These are phyloP conservation scores for Talaromyces verruculosus DNA, from an alignment of 2,329 filamentous ascomycete genomes.

Conservation along the genomic window DNA sequence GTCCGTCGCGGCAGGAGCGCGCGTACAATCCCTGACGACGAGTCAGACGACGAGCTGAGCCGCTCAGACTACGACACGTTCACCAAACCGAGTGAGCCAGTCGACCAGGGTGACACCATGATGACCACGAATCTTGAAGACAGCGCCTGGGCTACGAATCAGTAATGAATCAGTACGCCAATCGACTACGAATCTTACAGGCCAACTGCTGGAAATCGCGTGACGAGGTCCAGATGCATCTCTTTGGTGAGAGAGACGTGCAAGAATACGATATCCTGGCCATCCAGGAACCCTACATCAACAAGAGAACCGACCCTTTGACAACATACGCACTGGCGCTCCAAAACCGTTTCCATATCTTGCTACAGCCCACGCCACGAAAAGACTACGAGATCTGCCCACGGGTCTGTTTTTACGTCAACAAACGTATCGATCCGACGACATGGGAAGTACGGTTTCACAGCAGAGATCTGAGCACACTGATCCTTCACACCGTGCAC, in stretches of 20 bases:
- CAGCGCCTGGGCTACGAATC: too few relatives aligned
- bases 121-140: neutral
- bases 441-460: neutral
- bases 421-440: neutral
- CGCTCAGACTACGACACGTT: neutral
- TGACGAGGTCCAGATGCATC: constrained; percentile 16
- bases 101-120: neutral
- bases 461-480: neutral
- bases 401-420: constrained; percentile 13
- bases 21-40: neutral
- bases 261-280: constrained; percentile 17
- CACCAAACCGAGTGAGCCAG: neutral
- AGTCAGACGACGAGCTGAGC: neutral
- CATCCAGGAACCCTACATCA: constrained; percentile 19
- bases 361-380: neutral
- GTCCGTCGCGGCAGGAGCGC: neutral
- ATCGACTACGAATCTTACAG: constrained; percentile 6
- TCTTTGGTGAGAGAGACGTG: constrained; percentile 18
- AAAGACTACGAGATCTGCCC: neutral
- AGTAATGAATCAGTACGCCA: neutral
- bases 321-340: neutral
- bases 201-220: constrained; percentile 5
- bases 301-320: neutral
- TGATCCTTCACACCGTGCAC: neutral
- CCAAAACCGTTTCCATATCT: constrained; percentile 9